Conservation (phyloP, 108 stramenopile species). For the Mayamaea pseudoterrestris region DNA sequence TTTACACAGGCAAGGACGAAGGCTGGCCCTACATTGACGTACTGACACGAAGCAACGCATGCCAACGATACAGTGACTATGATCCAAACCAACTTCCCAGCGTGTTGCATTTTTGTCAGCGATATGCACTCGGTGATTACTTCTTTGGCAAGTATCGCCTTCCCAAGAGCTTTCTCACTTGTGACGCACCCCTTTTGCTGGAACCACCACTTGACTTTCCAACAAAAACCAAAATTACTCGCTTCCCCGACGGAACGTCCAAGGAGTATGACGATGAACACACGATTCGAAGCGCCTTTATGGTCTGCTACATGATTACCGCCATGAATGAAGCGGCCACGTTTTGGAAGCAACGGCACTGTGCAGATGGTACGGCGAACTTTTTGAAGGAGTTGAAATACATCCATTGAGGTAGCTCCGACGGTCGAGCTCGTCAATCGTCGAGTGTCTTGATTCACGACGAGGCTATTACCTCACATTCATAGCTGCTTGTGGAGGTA, state of each 20-base stretch:
- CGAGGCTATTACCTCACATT: too few species aligned
- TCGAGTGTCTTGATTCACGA: too few species aligned
- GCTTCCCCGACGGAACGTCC: background rate
- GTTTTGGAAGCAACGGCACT: constrained; percentile 23
- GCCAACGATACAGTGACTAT: constrained; percentile 15
- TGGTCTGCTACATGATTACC: constrained; percentile 33
- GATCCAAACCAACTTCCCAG: constrained; percentile 16
- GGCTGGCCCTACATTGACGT: constrained; percentile 60
- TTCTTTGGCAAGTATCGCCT: constrained; percentile 59
- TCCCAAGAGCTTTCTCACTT: constrained; percentile 50
- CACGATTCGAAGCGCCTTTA: constrained; percentile 15
- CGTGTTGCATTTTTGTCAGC: constrained; percentile 75
- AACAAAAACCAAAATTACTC: background rate
- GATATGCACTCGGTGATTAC: constrained; percentile 46
- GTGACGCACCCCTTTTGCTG: constrained; percentile 44
- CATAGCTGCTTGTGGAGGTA: background rate
- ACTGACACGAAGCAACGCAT: constrained; percentile 9
- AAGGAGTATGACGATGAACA: background rate
- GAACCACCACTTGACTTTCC: constrained; percentile 24
- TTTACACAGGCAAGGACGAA: constrained; percentile 21
- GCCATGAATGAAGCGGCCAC: constrained; percentile 35
- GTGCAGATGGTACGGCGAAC: constrained; percentile 40
- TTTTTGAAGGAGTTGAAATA: too few species aligned
- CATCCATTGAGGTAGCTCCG: too few species aligned
- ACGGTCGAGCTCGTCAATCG: too few species aligned